Conservation (phyloP, 2,329 filamentous ascomycete genomes). For the Ophiocordyceps polyrhachis-furcata region DNA sequence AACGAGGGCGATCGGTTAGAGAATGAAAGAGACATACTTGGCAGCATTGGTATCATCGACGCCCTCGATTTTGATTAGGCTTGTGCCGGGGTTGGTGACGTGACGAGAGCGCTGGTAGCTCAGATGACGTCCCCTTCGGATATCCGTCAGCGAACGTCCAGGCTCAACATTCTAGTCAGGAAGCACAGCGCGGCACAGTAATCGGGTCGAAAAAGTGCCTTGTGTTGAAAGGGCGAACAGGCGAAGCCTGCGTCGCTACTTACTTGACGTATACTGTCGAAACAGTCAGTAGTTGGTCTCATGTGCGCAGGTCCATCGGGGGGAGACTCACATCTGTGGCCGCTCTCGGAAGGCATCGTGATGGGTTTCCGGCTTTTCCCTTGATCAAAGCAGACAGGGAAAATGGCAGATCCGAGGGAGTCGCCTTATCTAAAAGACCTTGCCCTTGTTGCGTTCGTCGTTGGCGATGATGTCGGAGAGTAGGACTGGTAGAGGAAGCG, state of each 20-base stretch:
- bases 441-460: slow-evolving; percentile 22
- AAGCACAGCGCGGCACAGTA: background rate
- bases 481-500: slow-evolving; percentile 16
- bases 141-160: slow-evolving; percentile 12
- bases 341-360: slow-evolving; percentile 78
- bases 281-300: slow-evolving; percentile 17
- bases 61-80: slow-evolving; percentile 97
- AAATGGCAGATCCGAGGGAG: slow-evolving; percentile 18
- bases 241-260: slow-evolving; percentile 25
- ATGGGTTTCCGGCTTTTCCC: slow-evolving; percentile 26
- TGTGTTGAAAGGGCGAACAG: no score
- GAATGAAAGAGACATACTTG: slow-evolving; percentile 38
- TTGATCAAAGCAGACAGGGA: slow-evolving; percentile 26
- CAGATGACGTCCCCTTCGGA: slow-evolving; percentile 78
- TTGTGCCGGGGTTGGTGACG: slow-evolving; percentile 75
- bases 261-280: slow-evolving; percentile 70
- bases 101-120: slow-evolving; percentile 94
- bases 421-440: slow-evolving; percentile 28
- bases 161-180: background rate
- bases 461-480: slow-evolving; percentile 11
- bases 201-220: background rate
- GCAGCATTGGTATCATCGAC: slow-evolving; percentile 81
- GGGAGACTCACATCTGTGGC: slow-evolving; percentile 63
- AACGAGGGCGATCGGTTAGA: background rate
- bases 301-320: background rate